These are phyloP conservation scores for Erysimum cheiranthoides DNA, from an alignment of 345 rosid species.

Conservation along the genomic window DNA sequence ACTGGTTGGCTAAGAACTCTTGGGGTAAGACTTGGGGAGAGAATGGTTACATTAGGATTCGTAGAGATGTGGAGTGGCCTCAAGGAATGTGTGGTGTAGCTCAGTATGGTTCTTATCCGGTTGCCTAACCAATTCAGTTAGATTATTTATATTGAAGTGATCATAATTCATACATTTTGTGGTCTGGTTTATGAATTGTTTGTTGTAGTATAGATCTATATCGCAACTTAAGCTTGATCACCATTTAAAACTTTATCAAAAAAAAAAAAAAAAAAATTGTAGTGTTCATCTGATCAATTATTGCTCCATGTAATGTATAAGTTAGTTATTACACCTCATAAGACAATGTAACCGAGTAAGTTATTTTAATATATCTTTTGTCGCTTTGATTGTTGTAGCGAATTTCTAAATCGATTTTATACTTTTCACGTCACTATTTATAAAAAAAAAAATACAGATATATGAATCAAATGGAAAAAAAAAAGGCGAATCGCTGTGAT, in stretches of 20 bases:
- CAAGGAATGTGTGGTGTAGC: constrained; percentile 68
- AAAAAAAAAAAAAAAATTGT: too few species aligned
- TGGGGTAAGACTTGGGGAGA: constrained; percentile 72
- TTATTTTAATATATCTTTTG: not conserved
- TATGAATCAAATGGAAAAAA: too few species aligned
- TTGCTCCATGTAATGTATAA: not conserved
- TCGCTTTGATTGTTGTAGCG: not conserved
- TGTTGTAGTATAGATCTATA: not conserved
- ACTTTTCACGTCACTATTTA: not conserved
- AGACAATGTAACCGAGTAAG: not conserved
- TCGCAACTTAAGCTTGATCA: not conserved
- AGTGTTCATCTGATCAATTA: not conserved
- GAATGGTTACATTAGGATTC: constrained; percentile 58
- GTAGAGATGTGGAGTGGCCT: constrained; percentile 47
- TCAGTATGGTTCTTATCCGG: constrained; percentile 51
- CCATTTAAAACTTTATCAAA: too few species aligned
- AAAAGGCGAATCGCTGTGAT: not conserved
- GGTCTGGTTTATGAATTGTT: not conserved
- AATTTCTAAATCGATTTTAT: not conserved
- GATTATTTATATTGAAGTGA: not conserved
- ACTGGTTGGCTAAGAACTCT: constrained; percentile 70
- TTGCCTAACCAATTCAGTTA: constrained; percentile 19
- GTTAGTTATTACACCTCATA: not conserved
- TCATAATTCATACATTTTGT: not conserved
- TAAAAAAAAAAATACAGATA: not conserved